These are phyloP conservation scores for Pinus taeda DNA, from an alignment of 75 land plant species.

Conservation along the genomic window DNA sequence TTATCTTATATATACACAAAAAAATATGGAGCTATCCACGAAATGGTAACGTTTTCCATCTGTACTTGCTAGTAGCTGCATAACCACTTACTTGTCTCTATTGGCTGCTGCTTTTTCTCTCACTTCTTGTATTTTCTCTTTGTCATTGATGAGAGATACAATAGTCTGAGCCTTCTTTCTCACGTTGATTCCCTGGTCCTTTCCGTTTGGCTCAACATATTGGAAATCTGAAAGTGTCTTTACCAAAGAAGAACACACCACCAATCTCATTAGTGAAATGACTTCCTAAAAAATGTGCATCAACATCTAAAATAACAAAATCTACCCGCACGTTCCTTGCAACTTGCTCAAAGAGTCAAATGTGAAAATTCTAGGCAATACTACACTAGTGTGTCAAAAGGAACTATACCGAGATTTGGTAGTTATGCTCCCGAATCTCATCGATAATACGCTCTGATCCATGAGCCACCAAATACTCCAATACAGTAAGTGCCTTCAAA, in stretches of 20 bases:
- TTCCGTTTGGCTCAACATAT: slow-evolving; percentile 72
- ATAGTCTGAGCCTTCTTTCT: slow-evolving; percentile 74
- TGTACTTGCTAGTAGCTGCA: not conserved
- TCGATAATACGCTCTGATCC: slow-evolving; percentile 33
- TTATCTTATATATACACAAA: not conserved
- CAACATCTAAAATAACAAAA: not conserved
- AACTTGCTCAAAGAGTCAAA: not conserved
- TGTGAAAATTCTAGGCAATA: too few relatives aligned
- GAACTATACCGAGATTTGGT: slow-evolving; percentile 25
- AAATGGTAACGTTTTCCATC: not conserved
- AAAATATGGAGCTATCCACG: not conserved
- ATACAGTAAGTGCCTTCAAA: slow-evolving; percentile 66
- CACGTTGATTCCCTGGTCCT: slow-evolving; percentile 81
- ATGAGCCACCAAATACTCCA: slow-evolving; percentile 52
- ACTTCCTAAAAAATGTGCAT: not conserved
- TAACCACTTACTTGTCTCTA: slow-evolving; percentile 68
- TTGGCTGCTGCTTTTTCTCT: slow-evolving; percentile 79
- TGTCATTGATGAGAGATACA: slow-evolving; percentile 55
- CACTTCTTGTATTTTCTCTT: slow-evolving; percentile 70
- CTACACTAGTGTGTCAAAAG: too few relatives aligned
- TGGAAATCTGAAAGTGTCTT: slow-evolving; percentile 72
- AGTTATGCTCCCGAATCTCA: slow-evolving; percentile 24
- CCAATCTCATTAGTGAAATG: slow-evolving; percentile 1
- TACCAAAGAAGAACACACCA: slow-evolving; percentile 5
- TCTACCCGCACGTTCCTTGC: not conserved